These are phyloP conservation scores for Malus sylvestris DNA, from an alignment of 306 rosid species.

Conservation along the genomic window DNA sequence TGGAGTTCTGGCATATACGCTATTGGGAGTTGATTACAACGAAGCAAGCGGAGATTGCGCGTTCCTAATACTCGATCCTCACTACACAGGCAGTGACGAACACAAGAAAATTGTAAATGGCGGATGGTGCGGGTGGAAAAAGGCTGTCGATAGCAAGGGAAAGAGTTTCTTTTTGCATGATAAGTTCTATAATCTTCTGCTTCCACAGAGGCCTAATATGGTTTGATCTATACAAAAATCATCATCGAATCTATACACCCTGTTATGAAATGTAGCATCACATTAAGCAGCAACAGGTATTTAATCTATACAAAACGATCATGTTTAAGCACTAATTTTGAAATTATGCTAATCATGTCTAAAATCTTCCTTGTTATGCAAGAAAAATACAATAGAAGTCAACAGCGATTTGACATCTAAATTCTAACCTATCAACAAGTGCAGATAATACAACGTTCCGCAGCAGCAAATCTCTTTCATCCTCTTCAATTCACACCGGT, in stretches of 20 bases:
- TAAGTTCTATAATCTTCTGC: conserved; percentile 85
- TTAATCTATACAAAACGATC: background rate
- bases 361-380: background rate
- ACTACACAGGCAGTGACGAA: conserved; percentile 81
- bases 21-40: conserved; percentile 85
- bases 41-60: conserved; percentile 91
- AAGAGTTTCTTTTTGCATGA: conserved; percentile 76
- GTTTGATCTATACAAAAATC: conserved; percentile 30
- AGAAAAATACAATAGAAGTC: background rate
- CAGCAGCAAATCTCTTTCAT: background rate
- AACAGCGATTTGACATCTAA: background rate
- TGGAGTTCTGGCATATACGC: conserved; percentile 94
- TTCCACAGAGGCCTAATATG: conserved; percentile 95
- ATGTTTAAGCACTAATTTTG: too few relatives aligned
- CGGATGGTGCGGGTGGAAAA: conserved; percentile 99
- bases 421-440: background rate
- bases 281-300: background rate
- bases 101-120: conserved; percentile 67
- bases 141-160: conserved; percentile 88
- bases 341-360: background rate
- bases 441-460: background rate
- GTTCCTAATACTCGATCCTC: conserved; percentile 92
- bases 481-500: background rate
- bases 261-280: background rate
- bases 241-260: background rate